A percentile compares a stretch with the other conserved stretches of the same genome.
Conservation (phyloP, 768 basidiomycete genomes). For the Leccinum broughii region DNA sequence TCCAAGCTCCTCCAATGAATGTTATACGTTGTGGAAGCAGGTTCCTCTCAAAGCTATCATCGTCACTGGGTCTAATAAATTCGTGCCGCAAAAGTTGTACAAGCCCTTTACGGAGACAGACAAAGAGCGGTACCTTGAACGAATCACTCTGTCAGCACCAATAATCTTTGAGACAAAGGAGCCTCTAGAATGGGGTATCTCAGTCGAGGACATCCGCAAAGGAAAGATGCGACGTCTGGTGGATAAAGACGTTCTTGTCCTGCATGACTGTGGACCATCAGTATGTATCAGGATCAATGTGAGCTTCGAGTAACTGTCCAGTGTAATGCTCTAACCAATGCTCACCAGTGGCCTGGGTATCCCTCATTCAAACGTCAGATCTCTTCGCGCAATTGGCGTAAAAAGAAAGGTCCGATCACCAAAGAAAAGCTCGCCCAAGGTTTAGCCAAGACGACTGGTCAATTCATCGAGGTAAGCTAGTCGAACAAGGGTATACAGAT, state of each 20-base stretch:
- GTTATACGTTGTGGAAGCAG: constrained; percentile 17
- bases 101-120: constrained; percentile 78
- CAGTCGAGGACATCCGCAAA: constrained; percentile 66
- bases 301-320: constrained; percentile 22
- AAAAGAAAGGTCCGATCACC: constrained; percentile 78
- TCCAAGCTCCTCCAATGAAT: constrained; percentile 15
- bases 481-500: constrained; percentile 34
- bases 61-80: constrained; percentile 39
- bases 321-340: constrained; percentile 40
- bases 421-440: constrained; percentile 68
- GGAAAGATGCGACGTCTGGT: constrained; percentile 53
- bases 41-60: constrained; percentile 13
- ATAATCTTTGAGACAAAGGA: constrained; percentile 60
- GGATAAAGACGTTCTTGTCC: constrained; percentile 64
- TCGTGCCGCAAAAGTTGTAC: constrained; percentile 69
- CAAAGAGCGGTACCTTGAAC: constrained; percentile 72
- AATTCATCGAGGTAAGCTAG: constrained; percentile 59
- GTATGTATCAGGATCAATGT: constrained; percentile 80
- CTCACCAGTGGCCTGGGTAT: constrained; percentile 75
- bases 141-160: constrained; percentile 60
- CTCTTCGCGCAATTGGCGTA: constrained; percentile 71
- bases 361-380: constrained; percentile 70
- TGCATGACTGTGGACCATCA: constrained; percentile 71
- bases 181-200: constrained; percentile 60
- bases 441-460: constrained; percentile 66